Evolutionary conservation across 108 stramenopile genomes (phyloP), one percentile per base, ranked within the genome.

Genomic region (Chaetoceros tenuissimus): DNA sequence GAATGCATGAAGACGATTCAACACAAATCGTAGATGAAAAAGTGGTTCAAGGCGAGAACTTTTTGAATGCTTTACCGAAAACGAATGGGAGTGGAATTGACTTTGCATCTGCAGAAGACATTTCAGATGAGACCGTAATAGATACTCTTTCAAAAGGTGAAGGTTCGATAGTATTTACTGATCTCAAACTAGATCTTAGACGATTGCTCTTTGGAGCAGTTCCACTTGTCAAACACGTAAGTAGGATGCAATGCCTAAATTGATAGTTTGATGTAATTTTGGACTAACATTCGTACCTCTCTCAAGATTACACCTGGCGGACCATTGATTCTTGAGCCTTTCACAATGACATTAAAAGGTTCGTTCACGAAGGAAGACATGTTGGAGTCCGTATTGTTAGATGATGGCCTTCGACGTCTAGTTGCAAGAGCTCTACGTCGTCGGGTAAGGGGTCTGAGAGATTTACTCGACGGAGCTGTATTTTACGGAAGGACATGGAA

Each of bases 401-500:
- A 89, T 55, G 68, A 68, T 45, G 88, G 86, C 0, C 54, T 94
- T 20, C 70, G 84, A n/a, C 69, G 79, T 0, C 69, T 94, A 8
- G 86, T 90, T 17, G 84, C 81, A 2, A 65, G 84, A 27, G 85
- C 82, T 2, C 58, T 94, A 55, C 69, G 80, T 40, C 62, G 76
- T 23, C 66, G 92, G 31, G 72, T 89, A 1, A 53, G 92, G 53
- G 74, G 80, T 7, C 64, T 89, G 18, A 74, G 92, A 1, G 92
- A 94, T 59, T 40, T 90, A 3, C 62, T 79, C 31, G 92, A 94
- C 59, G 87, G 87, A n/a, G 92, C 92, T 0, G 62, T 87, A 10
- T 82, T 94, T 56, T 75, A 77, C 53, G 92, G 92, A 1, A 72
- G 92, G 17, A 59, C 69, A 24, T 94, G 85, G 84, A 89, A 88